Base-by-base conservation (phyloP, 768 basidiomycete genomes). In the Mycena filopes region DNA sequence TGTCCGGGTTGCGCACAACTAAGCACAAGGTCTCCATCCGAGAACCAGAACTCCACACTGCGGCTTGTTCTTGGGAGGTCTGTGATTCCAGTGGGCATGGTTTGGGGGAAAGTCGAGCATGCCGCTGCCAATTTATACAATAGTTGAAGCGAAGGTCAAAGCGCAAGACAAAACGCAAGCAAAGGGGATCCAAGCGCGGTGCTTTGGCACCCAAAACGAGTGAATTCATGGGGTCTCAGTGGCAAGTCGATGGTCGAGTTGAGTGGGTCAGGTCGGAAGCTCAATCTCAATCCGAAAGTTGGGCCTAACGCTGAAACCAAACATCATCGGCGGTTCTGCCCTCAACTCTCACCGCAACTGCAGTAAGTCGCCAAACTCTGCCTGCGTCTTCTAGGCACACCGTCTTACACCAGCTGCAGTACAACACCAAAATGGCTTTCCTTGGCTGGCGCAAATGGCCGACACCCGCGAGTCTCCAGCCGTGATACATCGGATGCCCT, bases 401-500 rank as follows among this genome's bases (percentile, higher is more conserved):
- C 50, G 67, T 31, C 61, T 47, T 53, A 49, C 59, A 12, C 15
- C 51, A 60, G 64, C 71, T 64, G 49, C 43, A 64, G 72, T 74
- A 67, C 59, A 74, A 50, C 49, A 81, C 50, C 46, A 70, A 68
- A 77, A 92, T 92, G 90, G 84, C 87, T 73, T 90, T 92, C 84
- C 80, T 93, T 72, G 91, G 90, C 81, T 81, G 91, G 70, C 90
- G 91, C 79, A 91, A 91, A 81, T 93, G 89, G 89, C 85, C 90
- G 64, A 90, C 89, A 71, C 91, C 91, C 61, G 91, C 83, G 81
- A 78, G 89, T 86, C 64, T 68, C 73, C 16, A 43, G 55, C 42
- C 40, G 48, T 69, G 40, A 62, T n/a, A n/a, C n/a, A n/a, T n/a
- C n/a, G n/a, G 57, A 16, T 46, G 5, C 38, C 23, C 36, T 38